These are phyloP conservation scores for Puccinia polysora DNA, from an alignment of 1,284 basidiomycete species.

Conservation along the genomic window DNA sequence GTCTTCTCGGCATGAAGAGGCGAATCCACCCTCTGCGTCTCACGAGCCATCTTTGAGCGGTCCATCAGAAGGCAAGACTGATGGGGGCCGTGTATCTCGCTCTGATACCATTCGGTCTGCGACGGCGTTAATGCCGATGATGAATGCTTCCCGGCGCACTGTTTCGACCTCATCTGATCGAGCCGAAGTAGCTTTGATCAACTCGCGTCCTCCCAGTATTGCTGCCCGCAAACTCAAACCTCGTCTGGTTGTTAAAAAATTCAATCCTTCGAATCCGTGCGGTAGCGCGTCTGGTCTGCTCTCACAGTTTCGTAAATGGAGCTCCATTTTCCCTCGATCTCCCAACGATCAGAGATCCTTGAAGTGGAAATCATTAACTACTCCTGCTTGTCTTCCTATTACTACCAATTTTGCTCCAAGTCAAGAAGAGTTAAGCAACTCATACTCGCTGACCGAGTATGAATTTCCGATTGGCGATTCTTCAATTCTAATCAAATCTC, in stretches of 20 bases:
- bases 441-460: conserved; percentile 68
- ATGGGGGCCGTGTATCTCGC: conserved; percentile 12
- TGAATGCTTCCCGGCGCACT: conserved; percentile 24
- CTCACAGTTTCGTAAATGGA: conserved; percentile 74
- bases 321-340: conserved; percentile 74
- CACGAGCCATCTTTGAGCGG: background rate
- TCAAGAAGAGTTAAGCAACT: conserved; percentile 67
- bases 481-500: conserved; percentile 51
- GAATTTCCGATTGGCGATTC: conserved; percentile 53
- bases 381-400: conserved; percentile 70
- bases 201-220: conserved; percentile 23
- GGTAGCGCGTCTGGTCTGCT: conserved; percentile 46
- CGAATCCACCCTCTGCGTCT: conserved; percentile 12
- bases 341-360: conserved; percentile 52
- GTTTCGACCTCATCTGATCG: conserved; percentile 38
- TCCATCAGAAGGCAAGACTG: conserved; percentile 3
- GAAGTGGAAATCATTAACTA: conserved; percentile 50
- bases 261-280: conserved; percentile 59
- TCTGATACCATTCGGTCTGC: conserved; percentile 39
- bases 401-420: conserved; percentile 86
- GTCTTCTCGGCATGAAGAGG: conserved; percentile 21
- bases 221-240: conserved; percentile 11
- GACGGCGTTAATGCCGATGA: conserved; percentile 44
- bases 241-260: conserved; percentile 60
- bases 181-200: conserved; percentile 33